Base-by-base conservation (phyloP, 2,329 filamentous ascomycete species). In the Pseudogymnoascus sp. region DNA sequence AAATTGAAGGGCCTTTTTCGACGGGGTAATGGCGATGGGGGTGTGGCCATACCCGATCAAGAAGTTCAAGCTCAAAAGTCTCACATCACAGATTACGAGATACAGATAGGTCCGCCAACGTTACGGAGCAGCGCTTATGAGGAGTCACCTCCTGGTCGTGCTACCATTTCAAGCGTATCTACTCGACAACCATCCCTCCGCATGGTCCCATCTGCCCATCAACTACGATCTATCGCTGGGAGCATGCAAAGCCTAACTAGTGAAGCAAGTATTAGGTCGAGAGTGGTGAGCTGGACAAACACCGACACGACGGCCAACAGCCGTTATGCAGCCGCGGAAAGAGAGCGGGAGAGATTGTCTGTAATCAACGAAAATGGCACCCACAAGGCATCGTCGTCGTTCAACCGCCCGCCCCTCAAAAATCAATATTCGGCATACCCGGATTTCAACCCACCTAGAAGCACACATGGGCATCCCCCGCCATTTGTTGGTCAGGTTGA, bases 251-350 rank as follows among this genome's bases (percentile, higher is more conserved):
- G 80, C 65, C 67, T 81, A 2, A 68, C 67, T 21, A 79, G 75
- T 62, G 76, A 78, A 74, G 13, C 68, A 50, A 81, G 83, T 40
- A 81, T 84, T 19, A 83, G 78, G 67, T 88, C 86, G n/a, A 77
- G 87, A 21, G 83, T 90, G 61, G 90, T 87, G 1, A 91, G 88
- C 72, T 91, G 88, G 88, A 83, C 82, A 4, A 84, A 85, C 65
- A 89, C 87, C 0, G 59, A 60, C 13, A 60, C 59, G 2, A 80
- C 83, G 2, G 74, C 80, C 5, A 83, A 72, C 64, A 79, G 76
- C 64, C 78, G 68, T 44, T 62, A 62, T 17, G 31, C 60, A 5
- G 36, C 63, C 2, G 62, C 42, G 1, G 79, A 83, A 65, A 75
- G 81, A 78, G 78, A 83, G 65, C 73, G 77, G 17, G 82, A 87